A percentile compares a stretch with the other conserved stretches of the same genome.
Conservation (phyloP, 192 early-diverging fungal species). For the Backusella mclennaniae region DNA sequence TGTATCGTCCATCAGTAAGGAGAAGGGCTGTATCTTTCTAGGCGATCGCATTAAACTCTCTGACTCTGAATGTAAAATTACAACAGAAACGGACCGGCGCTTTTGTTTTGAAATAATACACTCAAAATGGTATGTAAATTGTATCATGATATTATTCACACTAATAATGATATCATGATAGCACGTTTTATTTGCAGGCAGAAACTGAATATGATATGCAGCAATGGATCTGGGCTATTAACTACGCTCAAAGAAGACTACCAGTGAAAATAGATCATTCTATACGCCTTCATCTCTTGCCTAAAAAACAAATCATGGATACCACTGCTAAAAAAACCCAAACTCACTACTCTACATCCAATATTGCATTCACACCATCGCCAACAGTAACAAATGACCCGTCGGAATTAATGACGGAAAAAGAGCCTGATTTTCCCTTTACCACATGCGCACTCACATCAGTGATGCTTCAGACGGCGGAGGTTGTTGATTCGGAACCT, state of each 20-base stretch:
- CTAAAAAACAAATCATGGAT: not conserved
- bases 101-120: slow-evolving; percentile 73
- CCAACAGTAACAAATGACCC: not conserved
- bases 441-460: slow-evolving; percentile 21
- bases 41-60: slow-evolving; percentile 55
- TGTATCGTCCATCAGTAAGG: slow-evolving; percentile 39
- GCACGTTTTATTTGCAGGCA: slow-evolving; percentile 55
- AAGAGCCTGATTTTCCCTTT: not conserved
- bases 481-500: not conserved
- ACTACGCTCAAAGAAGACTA: not conserved
- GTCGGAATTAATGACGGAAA: not conserved
- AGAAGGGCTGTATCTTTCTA: slow-evolving; percentile 25
- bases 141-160: slow-evolving; percentile 9
- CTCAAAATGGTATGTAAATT: slow-evolving; percentile 51
- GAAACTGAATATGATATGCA: slow-evolving; percentile 70
- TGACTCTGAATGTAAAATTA: slow-evolving; percentile 53
- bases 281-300: not conserved
- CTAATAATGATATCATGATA: slow-evolving; percentile 10
- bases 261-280: not conserved
- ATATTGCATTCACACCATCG: not conserved
- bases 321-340: not conserved
- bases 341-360: not conserved
- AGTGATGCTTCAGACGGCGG: slow-evolving; percentile 15
- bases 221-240: slow-evolving; percentile 52
- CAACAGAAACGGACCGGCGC: slow-evolving; percentile 57